Evolutionary conservation across 2,329 filamentous ascomycete species (phyloP).

Genomic region (Cryphonectria parasitica): DNA sequence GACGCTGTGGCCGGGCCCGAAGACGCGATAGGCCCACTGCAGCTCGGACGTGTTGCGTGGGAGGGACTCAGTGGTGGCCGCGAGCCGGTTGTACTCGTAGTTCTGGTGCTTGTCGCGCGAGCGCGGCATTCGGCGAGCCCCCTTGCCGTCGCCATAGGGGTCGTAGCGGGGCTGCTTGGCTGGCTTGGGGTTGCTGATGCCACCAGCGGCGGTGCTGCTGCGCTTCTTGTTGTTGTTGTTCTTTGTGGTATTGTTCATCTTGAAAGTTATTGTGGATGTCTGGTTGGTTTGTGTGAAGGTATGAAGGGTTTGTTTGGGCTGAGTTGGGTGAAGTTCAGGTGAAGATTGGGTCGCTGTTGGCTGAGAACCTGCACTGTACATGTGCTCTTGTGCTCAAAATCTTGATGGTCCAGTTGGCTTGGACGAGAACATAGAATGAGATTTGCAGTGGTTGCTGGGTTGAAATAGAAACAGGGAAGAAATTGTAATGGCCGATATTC

Average conservation of each 20-base stretch:
- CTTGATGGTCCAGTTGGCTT: background rate
- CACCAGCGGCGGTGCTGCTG: background rate
- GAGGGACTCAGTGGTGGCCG: conserved; percentile 3
- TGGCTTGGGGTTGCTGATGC: background rate
- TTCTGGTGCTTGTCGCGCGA: background rate
- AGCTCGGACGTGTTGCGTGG: conserved; percentile 12
- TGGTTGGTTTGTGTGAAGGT: background rate
- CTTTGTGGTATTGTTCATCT: background rate
- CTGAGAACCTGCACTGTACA: background rate
- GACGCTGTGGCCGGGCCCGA: conserved; percentile 13
- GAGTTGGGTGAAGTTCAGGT: background rate
- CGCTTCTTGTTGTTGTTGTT: background rate
- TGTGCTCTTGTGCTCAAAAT: background rate
- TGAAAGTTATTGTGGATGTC: background rate
- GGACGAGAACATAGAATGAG: background rate
- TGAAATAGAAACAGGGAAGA: background rate
- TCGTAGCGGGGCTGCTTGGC: background rate
- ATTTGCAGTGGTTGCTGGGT: background rate
- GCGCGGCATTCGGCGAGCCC: background rate
- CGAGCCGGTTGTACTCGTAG: background rate
- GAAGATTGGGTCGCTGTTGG: background rate
- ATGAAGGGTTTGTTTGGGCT: background rate
- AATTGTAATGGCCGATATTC: background rate
- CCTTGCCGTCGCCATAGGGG: conserved; percentile 1
- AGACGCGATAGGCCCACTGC: conserved; percentile 23